Conservation (phyloP, 2,329 filamentous ascomycete species). For the Diaporthe capsici region DNA sequence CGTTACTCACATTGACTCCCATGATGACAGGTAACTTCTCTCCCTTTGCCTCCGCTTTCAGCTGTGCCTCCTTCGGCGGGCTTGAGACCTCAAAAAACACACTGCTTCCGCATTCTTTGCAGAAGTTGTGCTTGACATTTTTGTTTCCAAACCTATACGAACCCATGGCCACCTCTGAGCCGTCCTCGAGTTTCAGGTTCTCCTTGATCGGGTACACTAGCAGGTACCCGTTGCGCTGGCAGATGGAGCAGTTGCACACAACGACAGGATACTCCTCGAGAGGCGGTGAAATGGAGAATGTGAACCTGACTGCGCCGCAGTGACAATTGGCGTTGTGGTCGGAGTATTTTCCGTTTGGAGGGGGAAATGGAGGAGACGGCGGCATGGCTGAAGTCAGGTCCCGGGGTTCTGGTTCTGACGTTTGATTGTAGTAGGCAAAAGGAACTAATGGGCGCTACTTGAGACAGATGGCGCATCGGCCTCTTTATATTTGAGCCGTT, state of each 20-base stretch:
- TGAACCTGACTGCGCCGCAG: constrained; percentile 33
- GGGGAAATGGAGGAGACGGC: constrained; percentile 2
- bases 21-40: constrained; percentile 13
- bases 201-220: constrained; percentile 35
- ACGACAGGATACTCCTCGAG: constrained; percentile 26
- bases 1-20: constrained; percentile 29
- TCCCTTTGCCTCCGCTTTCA: background rate
- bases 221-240: constrained; percentile 38
- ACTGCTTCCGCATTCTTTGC: constrained; percentile 35
- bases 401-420: no score
- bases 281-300: constrained; percentile 35
- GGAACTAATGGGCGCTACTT: background rate
- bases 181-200: constrained; percentile 7
- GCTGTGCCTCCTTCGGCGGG: background rate
- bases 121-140: constrained; percentile 33
- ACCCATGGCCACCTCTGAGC: background rate
- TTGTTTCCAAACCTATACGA: constrained; percentile 29
- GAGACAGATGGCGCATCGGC: no score
- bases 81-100: constrained; percentile 25
- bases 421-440: no score
- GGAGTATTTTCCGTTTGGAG: constrained; percentile 29
- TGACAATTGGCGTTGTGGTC: constrained; percentile 35
- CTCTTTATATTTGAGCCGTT: background rate
- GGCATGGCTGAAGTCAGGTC: constrained; percentile 3
- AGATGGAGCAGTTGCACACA: constrained; percentile 37